Evolutionary conservation across 1,139 yeast species (phyloP).

Genomic region (Kazachstania sp.): DNA sequence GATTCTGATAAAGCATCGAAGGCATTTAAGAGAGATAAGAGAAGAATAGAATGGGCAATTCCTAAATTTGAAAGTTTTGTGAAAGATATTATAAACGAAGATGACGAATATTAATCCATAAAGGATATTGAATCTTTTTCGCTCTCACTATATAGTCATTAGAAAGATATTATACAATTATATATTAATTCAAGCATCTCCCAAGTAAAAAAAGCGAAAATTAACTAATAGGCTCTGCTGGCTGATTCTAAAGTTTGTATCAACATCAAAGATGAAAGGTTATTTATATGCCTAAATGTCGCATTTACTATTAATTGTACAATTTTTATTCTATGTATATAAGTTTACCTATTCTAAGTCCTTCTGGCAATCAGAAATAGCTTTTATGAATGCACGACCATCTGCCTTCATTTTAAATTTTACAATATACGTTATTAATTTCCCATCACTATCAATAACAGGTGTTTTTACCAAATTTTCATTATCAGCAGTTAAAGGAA

Average conservation of each 20-base stretch:
- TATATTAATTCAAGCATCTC: too few relatives aligned
- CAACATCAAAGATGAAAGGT: background rate
- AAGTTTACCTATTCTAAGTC: constrained; percentile 18
- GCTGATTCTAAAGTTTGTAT: too few relatives aligned
- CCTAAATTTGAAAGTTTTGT: constrained; percentile 9
- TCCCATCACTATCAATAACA: constrained; percentile 40
- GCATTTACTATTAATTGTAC: background rate
- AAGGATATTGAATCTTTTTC: too few relatives aligned
- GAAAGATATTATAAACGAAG: background rate
- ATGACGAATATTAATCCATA: background rate
- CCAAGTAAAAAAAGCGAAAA: too few relatives aligned
- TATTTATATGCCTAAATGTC: background rate
- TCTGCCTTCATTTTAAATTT: constrained; percentile 67
- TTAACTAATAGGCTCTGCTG: too few relatives aligned
- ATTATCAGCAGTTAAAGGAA: constrained; percentile 44
- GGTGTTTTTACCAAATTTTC: constrained; percentile 47
- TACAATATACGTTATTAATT: constrained; percentile 52
- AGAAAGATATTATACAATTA: too few relatives aligned
- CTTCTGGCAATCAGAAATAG: constrained; percentile 41
- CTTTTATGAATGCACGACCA: constrained; percentile 52
- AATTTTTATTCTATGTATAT: background rate
- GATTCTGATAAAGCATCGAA: constrained; percentile 33
- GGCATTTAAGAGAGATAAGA: constrained; percentile 42
- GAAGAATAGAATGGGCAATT: constrained; percentile 59
- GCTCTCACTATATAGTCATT: too few relatives aligned